A percentile compares a stretch with the other conserved stretches of the same genome.
Conservation (phyloP, 345 rosid species). For the Psidium friedrichsthalianum region DNA sequence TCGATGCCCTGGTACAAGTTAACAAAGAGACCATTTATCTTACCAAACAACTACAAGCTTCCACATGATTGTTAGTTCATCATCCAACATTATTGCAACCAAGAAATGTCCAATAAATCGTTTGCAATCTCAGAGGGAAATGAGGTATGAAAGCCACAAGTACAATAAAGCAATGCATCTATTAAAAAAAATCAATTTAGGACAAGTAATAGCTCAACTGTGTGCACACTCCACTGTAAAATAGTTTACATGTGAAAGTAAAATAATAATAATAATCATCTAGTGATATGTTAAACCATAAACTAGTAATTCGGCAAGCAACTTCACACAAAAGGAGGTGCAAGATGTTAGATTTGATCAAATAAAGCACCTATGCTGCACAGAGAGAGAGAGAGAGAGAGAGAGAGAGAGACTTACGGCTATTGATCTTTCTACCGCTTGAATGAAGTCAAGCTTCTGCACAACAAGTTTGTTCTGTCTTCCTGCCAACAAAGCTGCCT, state of each 20-base stretch:
- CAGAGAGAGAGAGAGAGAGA: not conserved
- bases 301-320: not conserved
- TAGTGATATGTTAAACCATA: not conserved
- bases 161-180: not conserved
- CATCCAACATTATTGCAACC: not conserved
- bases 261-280: not conserved
- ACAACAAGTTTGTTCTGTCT: constrained; percentile 66
- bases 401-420: constrained; percentile 40
- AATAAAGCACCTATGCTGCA: not conserved
- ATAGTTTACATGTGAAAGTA: not conserved
- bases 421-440: constrained; percentile 90
- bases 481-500: constrained; percentile 97
- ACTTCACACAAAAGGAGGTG: not conserved
- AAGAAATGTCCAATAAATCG: not conserved
- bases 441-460: constrained; percentile 76
- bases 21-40: not conserved
- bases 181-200: not conserved
- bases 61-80: not conserved
- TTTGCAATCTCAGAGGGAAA: not conserved
- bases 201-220: not conserved
- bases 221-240: not conserved
- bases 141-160: not conserved
- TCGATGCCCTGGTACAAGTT: constrained; percentile 65
- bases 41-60: not conserved
- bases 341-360: not conserved